Conservation (phyloP, 1,284 basidiomycete genomes). For the Agaricales sp. region DNA sequence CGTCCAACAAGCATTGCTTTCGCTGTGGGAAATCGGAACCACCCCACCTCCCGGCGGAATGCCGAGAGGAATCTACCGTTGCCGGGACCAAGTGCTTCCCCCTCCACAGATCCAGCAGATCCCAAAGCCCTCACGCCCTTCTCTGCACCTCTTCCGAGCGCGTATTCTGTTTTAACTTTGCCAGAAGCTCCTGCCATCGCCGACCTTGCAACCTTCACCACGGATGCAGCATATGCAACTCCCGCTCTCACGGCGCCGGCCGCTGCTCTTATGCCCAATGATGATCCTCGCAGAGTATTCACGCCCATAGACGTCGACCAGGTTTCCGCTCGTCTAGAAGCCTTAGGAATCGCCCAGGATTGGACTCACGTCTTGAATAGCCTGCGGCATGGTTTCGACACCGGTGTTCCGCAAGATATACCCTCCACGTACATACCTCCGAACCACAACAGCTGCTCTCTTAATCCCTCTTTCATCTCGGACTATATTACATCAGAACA, state of each 20-base stretch:
- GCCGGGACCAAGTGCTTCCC: too few relatives aligned
- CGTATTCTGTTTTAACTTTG: constrained; percentile 15
- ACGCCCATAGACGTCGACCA: constrained; percentile 15
- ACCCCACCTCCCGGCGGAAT: too few relatives aligned
- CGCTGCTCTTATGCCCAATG: constrained; percentile 10
- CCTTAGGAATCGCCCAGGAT: constrained; percentile 10
- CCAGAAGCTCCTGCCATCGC: constrained; percentile 10
- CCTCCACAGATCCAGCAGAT: too few relatives aligned
- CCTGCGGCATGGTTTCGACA: too few relatives aligned
- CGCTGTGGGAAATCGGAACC: too few relatives aligned
- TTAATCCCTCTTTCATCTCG: too few relatives aligned
- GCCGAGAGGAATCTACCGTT: too few relatives aligned
- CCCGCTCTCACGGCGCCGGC: constrained; percentile 15
- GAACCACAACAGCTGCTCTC: too few relatives aligned
- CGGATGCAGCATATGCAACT: constrained; percentile 18
- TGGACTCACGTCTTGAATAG: constrained; percentile 18
- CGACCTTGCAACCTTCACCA: constrained; percentile 15
- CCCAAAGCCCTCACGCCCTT: constrained; percentile 10
- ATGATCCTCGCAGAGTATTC: constrained; percentile 18
- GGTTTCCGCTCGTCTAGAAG: constrained; percentile 11
- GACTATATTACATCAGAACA: too few relatives aligned
- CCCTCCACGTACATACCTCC: too few relatives aligned
- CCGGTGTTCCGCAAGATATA: too few relatives aligned
- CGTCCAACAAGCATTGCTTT: too few relatives aligned
- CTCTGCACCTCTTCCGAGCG: constrained; percentile 8